These are phyloP conservation scores for Saussurea involucrata DNA, from an alignment of 129 eudicot species.

Conservation along the genomic window DNA sequence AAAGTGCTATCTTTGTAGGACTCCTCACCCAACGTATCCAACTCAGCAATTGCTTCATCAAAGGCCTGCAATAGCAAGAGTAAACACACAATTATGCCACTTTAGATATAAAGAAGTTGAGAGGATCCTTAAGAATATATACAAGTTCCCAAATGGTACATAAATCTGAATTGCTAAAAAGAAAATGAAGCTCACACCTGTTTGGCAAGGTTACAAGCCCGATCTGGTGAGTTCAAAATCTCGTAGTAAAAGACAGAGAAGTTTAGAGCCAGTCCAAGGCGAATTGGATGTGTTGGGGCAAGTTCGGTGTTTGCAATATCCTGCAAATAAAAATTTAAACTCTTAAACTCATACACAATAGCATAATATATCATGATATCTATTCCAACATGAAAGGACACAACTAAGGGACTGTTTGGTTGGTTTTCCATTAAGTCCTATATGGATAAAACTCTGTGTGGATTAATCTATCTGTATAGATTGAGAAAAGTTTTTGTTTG, in stretches of 20 bases:
- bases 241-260: constrained; percentile 65
- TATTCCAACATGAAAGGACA: neutral
- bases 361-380: neutral
- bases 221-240: constrained; percentile 57
- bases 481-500: too few relatives aligned
- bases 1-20: constrained; percentile 46
- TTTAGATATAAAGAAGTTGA: neutral
- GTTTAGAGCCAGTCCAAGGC: constrained; percentile 55
- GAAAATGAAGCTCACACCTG: constrained; percentile 32
- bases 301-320: constrained; percentile 52
- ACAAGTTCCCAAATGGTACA: neutral
- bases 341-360: neutral
- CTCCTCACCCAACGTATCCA: constrained; percentile 45
- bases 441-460: too few relatives aligned
- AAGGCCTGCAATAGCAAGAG: constrained; percentile 19
- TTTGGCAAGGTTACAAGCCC: constrained; percentile 60
- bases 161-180: neutral
- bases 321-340: constrained; percentile 22
- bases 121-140: neutral
- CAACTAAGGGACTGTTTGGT: neutral
- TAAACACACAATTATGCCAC: neutral
- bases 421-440: too few relatives aligned
- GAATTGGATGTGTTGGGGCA: constrained; percentile 59
- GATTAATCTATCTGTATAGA: too few relatives aligned
- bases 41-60: constrained; percentile 42